phyloP scores from a whole-genome alignment of 176 grass and related monocot genomes.

The Cocos nucifera region DNA sequence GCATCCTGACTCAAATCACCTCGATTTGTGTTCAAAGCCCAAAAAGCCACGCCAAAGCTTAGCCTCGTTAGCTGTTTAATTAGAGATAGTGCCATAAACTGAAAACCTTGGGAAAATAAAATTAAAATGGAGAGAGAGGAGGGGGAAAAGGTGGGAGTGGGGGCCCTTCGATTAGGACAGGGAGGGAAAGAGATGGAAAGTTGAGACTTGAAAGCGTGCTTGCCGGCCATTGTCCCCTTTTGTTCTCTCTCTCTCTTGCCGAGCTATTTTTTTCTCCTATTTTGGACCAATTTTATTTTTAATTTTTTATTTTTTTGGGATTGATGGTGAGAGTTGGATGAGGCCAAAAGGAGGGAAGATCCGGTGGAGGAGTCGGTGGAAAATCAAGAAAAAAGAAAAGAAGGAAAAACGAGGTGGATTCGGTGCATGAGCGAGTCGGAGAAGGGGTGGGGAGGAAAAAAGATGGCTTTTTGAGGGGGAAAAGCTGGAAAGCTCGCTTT shows the following conservation, averaged over 20 bases:
- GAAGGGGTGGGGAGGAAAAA: constrained; percentile 5
- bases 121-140: constrained; percentile 4
- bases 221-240: constrained; percentile 76
- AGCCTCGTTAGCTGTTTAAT: background rate
- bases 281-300: constrained; percentile 18
- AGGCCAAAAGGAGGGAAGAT: constrained; percentile 18
- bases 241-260: constrained; percentile 10
- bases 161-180: constrained; percentile 18
- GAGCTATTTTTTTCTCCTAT: background rate
- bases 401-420: background rate
- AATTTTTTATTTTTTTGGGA: background rate
- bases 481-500: background rate
- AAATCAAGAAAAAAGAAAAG: constrained; percentile 3
- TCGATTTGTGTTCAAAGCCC: no score
- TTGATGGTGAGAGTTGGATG: constrained; percentile 13
- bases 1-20: no score
- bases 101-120: no score
- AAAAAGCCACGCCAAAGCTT: no score
- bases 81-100: background rate
- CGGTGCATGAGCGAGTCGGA: constrained; percentile 10
- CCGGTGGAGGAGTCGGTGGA: constrained; percentile 21
- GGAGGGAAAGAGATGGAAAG: constrained; percentile 57
- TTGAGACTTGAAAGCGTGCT: constrained; percentile 78
- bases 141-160: constrained; percentile 4
- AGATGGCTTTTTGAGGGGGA: constrained; percentile 1